These are phyloP conservation scores for Candida sanyaensis DNA, from an alignment of 1,139 yeast species.

Conservation along the genomic window DNA sequence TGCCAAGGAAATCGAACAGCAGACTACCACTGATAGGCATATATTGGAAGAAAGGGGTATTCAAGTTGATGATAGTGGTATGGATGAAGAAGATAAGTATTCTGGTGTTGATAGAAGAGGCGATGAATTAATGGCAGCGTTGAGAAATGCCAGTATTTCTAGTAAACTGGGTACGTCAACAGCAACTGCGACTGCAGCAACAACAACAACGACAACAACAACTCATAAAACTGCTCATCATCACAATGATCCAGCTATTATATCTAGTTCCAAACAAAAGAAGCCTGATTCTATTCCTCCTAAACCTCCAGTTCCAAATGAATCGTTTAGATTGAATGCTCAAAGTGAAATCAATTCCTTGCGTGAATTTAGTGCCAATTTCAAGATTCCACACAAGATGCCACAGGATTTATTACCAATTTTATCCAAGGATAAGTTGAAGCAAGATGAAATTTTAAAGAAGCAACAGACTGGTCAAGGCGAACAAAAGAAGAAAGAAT, in stretches of 20 bases:
- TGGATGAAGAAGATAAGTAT: constrained; percentile 95
- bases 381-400: constrained; percentile 72
- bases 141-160: constrained; percentile 34
- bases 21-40: constrained; percentile 71
- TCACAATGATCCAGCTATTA: constrained; percentile 78
- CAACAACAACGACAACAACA: constrained; percentile 63
- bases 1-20: constrained; percentile 81
- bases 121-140: constrained; percentile 65
- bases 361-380: constrained; percentile 78
- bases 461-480: constrained; percentile 28
- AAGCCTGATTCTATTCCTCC: constrained; percentile 37
- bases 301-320: constrained; percentile 35
- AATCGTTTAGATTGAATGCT: constrained; percentile 51
- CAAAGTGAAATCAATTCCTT: constrained; percentile 78
- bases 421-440: constrained; percentile 63
- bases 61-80: constrained; percentile 74
- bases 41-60: constrained; percentile 90
- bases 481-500: constrained; percentile 36
- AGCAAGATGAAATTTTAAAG: constrained; percentile 60
- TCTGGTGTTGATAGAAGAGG: constrained; percentile 81
- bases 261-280: constrained; percentile 43
- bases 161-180: constrained; percentile 47
- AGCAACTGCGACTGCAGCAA: constrained; percentile 54
- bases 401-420: constrained; percentile 81
- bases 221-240: constrained; percentile 64